Conservation (phyloP, 148 eudicot genomes). For the Rhododendron simsii region DNA sequence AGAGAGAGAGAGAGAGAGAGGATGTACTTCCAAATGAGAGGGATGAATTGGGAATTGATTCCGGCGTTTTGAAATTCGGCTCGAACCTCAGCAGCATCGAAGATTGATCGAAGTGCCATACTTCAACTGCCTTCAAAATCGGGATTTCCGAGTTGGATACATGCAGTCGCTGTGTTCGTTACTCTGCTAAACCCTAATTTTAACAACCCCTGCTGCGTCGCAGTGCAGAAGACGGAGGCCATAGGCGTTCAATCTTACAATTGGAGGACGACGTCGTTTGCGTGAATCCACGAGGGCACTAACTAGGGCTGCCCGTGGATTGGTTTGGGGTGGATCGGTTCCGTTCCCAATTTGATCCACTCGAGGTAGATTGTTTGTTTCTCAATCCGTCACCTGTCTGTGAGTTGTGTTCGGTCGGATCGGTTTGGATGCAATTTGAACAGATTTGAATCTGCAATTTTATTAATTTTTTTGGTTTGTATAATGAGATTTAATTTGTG, state of each 20-base stretch:
- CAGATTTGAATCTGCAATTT: too few relatives aligned
- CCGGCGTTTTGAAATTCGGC: constrained; percentile 64
- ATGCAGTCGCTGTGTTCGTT: neutral
- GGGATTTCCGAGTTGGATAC: neutral
- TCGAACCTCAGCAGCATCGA: constrained; percentile 52
- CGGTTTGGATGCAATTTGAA: too few relatives aligned
- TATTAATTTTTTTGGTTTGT: too few relatives aligned
- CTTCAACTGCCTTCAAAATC: neutral
- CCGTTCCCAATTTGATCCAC: too few relatives aligned
- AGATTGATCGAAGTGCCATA: constrained; percentile 59
- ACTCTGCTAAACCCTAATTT: neutral
- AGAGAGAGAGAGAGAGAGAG: neutral
- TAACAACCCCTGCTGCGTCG: too few relatives aligned
- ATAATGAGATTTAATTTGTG: too few relatives aligned
- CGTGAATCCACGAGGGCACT: neutral
- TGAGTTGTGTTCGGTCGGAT: too few relatives aligned
- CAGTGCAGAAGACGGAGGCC: neutral
- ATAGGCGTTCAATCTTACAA: neutral
- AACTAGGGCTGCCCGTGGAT: too few relatives aligned
- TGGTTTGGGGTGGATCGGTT: too few relatives aligned
- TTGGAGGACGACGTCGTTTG: neutral
- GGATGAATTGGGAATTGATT: constrained; percentile 67
- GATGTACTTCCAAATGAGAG: constrained; percentile 75
- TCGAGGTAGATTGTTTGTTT: too few relatives aligned
- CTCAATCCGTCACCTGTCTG: too few relatives aligned